Evolutionary conservation across 1,139 yeast species (phyloP).

Genomic region (Taphrina pruni): DNA sequence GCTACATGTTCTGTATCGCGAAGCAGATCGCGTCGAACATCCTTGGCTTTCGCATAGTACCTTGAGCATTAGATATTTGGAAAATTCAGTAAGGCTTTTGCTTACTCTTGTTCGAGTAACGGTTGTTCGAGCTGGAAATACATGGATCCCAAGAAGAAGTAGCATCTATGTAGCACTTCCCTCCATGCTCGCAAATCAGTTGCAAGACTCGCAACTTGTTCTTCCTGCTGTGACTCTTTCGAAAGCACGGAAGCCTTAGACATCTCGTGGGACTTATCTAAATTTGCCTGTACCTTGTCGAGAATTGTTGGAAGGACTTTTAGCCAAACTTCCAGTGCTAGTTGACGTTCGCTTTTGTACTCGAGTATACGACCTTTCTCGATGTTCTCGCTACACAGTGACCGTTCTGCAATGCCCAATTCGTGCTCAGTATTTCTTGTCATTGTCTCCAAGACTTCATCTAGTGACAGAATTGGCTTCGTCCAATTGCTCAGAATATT

Average conservation of each 20-base stretch:
- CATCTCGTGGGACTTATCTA: not conserved
- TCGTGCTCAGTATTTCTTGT: slow-evolving; percentile 60
- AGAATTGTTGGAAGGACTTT: slow-evolving; percentile 53
- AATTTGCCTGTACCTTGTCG: slow-evolving; percentile 37
- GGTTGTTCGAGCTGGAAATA: slow-evolving; percentile 64
- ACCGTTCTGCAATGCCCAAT: slow-evolving; percentile 60
- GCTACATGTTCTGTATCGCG: slow-evolving; percentile 48
- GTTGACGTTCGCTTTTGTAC: slow-evolving; percentile 58
- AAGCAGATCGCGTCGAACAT: slow-evolving; percentile 56
- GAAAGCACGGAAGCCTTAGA: not conserved
- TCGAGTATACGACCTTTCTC: slow-evolving; percentile 72
- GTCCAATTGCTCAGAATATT: slow-evolving; percentile 48
- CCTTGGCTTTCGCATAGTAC: slow-evolving; percentile 70
- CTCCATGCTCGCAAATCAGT: slow-evolving; percentile 54
- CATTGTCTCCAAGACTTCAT: slow-evolving; percentile 70
- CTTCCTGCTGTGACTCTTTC: not conserved
- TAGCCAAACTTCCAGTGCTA: slow-evolving; percentile 59
- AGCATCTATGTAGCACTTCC: slow-evolving; percentile 73
- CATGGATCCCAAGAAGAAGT: slow-evolving; percentile 80
- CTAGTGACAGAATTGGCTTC: slow-evolving; percentile 58
- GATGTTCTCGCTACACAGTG: slow-evolving; percentile 55
- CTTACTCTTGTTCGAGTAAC: slow-evolving; percentile 54
- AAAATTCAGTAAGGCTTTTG: slow-evolving; percentile 61
- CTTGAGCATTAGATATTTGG: slow-evolving; percentile 51
- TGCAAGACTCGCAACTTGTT: not conserved